Conservation (phyloP, 116 monocot genomes). For the Zostera marina region DNA sequence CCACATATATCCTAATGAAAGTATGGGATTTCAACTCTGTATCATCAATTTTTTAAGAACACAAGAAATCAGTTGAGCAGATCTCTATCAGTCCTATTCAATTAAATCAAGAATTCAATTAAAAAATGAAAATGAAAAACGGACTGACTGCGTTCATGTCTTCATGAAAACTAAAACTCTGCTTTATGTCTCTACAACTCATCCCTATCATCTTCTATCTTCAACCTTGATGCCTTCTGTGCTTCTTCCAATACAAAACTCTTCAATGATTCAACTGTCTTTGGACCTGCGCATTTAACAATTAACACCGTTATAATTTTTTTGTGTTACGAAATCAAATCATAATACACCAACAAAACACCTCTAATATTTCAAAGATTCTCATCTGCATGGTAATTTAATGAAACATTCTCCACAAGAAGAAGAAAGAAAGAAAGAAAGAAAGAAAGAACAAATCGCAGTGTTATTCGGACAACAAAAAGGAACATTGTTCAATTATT, state of each 20-base stretch:
- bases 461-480: no score
- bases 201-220: conserved; percentile 6
- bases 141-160: no score
- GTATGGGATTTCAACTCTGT: no score
- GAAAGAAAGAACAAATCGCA: no score
- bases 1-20: no score
- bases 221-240: conserved; percentile 19
- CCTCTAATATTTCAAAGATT: background rate
- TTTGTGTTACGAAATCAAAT: background rate
- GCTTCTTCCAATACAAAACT: conserved; percentile 43
- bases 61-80: no score
- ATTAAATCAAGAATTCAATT: background rate
- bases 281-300: conserved; percentile 20
- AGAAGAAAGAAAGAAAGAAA: no score
- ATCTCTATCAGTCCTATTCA: no score
- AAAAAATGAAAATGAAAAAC: background rate
- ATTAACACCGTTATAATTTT: background rate
- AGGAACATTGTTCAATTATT: no score
- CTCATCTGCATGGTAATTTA: no score
- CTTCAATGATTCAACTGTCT: conserved; percentile 43
- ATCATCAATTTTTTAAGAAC: no score
- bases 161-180: background rate
- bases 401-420: no score
- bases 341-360: background rate
- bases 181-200: background rate